Conservation (phyloP, 441 rosid genomes). For the Erodium trifolium region DNA sequence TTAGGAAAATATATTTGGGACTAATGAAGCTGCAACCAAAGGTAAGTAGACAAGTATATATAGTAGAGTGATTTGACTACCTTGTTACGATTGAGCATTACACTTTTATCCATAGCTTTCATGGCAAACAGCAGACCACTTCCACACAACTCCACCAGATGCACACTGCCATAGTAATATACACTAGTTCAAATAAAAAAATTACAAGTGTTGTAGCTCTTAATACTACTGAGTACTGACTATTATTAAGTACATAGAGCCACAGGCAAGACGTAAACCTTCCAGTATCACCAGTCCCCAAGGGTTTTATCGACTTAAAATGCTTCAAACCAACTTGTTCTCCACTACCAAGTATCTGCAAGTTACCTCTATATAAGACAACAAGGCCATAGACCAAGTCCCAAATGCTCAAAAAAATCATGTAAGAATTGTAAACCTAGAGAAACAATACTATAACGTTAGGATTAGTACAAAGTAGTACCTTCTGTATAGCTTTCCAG, state of each 20-base stretch:
- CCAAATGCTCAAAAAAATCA: too few species aligned
- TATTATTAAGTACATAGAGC: too few species aligned
- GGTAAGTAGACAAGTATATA: neutral
- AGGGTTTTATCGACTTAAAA: constrained; percentile 78
- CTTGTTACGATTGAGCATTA: constrained; percentile 93
- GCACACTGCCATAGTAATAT: constrained; percentile 45
- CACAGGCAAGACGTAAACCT: constrained; percentile 34
- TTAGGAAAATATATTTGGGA: neutral
- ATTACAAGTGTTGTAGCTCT: too few species aligned
- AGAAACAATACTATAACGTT: too few species aligned
- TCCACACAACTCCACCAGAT: constrained; percentile 82
- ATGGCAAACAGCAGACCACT: constrained; percentile 66
- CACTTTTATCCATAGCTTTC: constrained; percentile 92
- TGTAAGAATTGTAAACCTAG: too few species aligned
- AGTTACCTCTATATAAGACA: neutral
- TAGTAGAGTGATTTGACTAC: constrained; percentile 25
- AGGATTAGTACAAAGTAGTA: constrained; percentile 14
- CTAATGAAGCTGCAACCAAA: neutral
- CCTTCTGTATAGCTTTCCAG: constrained; percentile 82
- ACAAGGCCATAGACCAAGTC: too few species aligned
- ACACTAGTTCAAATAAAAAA: too few species aligned
- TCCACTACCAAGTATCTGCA: constrained; percentile 55
- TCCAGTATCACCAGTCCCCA: constrained; percentile 99
- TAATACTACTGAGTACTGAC: too few species aligned
- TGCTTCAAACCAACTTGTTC: constrained; percentile 72